Percentiles rank a stretch among this genome's conserved stretches.
Evolutionary conservation across 2,329 filamentous ascomycete genomes (phyloP).

Genomic region (Arthrinium puccinioides): DNA sequence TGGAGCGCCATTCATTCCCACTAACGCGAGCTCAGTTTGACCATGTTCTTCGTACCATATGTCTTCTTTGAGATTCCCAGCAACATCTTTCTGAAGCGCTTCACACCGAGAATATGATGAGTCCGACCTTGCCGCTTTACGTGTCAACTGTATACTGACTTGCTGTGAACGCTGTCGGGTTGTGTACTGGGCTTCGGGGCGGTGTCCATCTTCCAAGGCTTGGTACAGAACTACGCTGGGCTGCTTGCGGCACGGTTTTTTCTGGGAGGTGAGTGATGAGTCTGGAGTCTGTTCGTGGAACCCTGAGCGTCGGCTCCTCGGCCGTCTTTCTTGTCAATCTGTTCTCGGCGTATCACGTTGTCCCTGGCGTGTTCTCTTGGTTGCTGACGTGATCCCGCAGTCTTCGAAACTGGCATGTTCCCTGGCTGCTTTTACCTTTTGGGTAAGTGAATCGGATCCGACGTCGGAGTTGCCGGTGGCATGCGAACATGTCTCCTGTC

Average conservation of each 20-base stretch:
- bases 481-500: no score
- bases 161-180: slow-evolving; percentile 45
- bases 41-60: slow-evolving; percentile 79
- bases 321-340: no score
- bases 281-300: no score
- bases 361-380: no score
- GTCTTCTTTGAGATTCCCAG: slow-evolving; percentile 65
- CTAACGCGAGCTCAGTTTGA: slow-evolving; percentile 37
- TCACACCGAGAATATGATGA: slow-evolving; percentile 26
- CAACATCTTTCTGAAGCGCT: slow-evolving; percentile 62
- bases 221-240: slow-evolving; percentile 71
- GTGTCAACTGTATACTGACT: slow-evolving; percentile 1
- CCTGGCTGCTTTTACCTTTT: slow-evolving; percentile 62
- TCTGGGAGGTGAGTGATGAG: no score
- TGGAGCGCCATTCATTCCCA: no score
- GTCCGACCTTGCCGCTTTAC: slow-evolving; percentile 52
- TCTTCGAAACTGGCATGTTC: slow-evolving; percentile 71
- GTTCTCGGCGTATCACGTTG: slow-evolving; percentile 23
- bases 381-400: no score
- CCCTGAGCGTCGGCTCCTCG: no score
- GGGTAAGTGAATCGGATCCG: no score
- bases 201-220: slow-evolving; percentile 66
- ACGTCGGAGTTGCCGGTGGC: no score
- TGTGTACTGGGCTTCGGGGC: slow-evolving; percentile 86
- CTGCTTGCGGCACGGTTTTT: slow-evolving; percentile 79